These are phyloP conservation scores for Fragaria vesca DNA, from an alignment of 306 rosid species.

Conservation along the genomic window DNA sequence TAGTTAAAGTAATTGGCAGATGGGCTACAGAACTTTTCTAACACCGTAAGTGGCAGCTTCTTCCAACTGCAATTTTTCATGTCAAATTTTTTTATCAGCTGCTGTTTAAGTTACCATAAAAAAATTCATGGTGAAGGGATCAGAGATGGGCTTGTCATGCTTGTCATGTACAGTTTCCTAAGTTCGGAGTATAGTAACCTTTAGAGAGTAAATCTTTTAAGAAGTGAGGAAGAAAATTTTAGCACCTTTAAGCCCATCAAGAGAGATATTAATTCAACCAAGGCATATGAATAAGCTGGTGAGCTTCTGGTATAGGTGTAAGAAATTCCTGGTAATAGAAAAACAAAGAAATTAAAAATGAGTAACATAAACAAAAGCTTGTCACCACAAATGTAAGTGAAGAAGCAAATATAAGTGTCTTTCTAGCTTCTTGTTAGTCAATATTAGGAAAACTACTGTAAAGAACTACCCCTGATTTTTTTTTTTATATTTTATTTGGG, in stretches of 20 bases:
- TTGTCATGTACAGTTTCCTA: conserved; percentile 37
- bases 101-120: no score
- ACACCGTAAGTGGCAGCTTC: no score
- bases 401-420: conserved; percentile 18
- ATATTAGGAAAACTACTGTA: neutral
- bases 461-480: conserved; percentile 39
- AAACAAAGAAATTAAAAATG: neutral
- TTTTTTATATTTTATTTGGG: no score
- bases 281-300: conserved; percentile 12
- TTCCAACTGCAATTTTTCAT: no score
- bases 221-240: conserved; percentile 4
- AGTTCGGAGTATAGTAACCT: conserved; percentile 6
- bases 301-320: conserved; percentile 58
- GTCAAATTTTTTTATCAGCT: no score
- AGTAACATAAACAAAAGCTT: conserved; percentile 13
- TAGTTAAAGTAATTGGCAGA: no score
- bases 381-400: conserved; percentile 13
- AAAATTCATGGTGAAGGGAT: no score
- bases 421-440: neutral
- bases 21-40: no score
- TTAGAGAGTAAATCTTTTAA: neutral
- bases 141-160: conserved; percentile 17
- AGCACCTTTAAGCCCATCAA: neutral
- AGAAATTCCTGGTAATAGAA: conserved; percentile 49
- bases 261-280: conserved; percentile 18